Base-by-base conservation (phyloP, 352 stramenopile species). In the Globisporangium megalacanthum region DNA sequence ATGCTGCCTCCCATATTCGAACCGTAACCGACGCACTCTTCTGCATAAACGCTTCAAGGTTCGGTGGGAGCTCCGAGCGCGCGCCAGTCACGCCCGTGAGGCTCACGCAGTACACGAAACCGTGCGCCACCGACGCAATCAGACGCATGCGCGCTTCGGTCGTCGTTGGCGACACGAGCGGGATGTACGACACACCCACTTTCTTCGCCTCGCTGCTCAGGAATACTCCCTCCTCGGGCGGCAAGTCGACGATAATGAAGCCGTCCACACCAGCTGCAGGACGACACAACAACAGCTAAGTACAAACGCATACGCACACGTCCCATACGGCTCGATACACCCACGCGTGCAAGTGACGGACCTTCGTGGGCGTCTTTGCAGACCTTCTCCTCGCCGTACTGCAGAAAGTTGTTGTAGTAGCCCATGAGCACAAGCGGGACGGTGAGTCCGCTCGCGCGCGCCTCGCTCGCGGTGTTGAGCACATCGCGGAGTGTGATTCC, bases 211-310 rank as follows among this genome's bases (percentile, higher is more conserved):
- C 82, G 36, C 90, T 83, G 62, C 96, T 96, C 41, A 99, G 80
- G 6, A 78, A 70, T 36, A 83, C 79, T 15, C 86, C 95, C 69
- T 99, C 96, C 66, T 99, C 96, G 35, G 96, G 95, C 46, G 96
- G 94, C 51, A 99, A 66, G 77, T 99, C 97, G 10, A 99, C 97
- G 35, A 99, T 92, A 69, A 99, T 99, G 63, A 99, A 99, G 50
- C 97, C 96, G 72, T 99, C 94, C 29, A 95, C 93, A 19, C 94
- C 96, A 61, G 87, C 86, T 78, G 60, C 52, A 66, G 51, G n/a
- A n/a, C n/a, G n/a, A n/a, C n/a, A n/a, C n/a, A n/a, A n/a, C n/a
- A n/a, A n/a, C n/a, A n/a, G n/a, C n/a, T n/a, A n/a, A n/a, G n/a
- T n/a, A n/a, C n/a, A n/a, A n/a, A n/a, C n/a, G n/a, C n/a, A n/a